phyloP scores from a whole-genome alignment of 1,139 yeast species.

The Eremothecium gossypii region DNA sequence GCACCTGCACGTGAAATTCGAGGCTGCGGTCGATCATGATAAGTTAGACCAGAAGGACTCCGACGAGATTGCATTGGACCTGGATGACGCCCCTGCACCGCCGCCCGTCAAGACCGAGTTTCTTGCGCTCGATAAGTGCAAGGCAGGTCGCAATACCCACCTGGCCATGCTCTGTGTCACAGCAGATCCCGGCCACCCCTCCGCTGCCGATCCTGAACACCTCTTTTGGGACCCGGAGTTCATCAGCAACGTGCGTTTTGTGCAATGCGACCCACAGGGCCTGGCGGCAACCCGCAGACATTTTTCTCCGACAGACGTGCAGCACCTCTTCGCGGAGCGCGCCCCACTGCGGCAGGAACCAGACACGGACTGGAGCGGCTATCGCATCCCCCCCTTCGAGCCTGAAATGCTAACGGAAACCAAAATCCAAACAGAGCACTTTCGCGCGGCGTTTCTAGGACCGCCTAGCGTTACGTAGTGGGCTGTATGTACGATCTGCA shows the following conservation, averaged over 20 bases:
- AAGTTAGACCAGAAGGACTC: slow-evolving; percentile 16
- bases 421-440: neutral
- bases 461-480: no score
- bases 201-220: slow-evolving; percentile 11
- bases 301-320: neutral
- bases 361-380: neutral
- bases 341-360: neutral
- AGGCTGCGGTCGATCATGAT: slow-evolving; percentile 42
- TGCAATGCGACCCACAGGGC: neutral
- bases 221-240: slow-evolving; percentile 40
- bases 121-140: slow-evolving; percentile 78
- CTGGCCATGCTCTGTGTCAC: slow-evolving; percentile 39
- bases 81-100: slow-evolving; percentile 18
- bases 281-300: neutral
- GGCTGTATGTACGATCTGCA: no score
- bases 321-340: neutral
- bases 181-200: slow-evolving; percentile 24
- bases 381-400: neutral
- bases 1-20: slow-evolving; percentile 73
- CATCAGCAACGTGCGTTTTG: slow-evolving; percentile 30
- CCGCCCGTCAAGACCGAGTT: slow-evolving; percentile 39
- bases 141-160: slow-evolving; percentile 44
- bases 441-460: neutral
- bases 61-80: slow-evolving; percentile 37
- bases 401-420: neutral